Evolutionary conservation across 768 basidiomycete species (phyloP).

Genomic region (Mycena maculata): DNA sequence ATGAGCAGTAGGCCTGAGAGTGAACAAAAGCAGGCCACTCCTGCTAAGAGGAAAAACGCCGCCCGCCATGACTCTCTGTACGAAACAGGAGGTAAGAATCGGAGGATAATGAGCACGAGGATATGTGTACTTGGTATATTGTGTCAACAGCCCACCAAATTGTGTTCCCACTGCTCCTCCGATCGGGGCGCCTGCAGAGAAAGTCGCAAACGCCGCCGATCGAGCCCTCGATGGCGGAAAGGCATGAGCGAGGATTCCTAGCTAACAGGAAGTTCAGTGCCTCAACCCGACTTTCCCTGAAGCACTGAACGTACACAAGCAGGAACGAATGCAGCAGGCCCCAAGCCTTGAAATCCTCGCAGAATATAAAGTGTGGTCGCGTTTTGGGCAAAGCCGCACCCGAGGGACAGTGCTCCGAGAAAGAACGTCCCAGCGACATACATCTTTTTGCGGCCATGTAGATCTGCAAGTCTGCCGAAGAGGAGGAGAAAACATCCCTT

Average conservation of each 20-base stretch:
- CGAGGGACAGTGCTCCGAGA: constrained; percentile 69
- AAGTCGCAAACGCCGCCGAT: constrained; percentile 48
- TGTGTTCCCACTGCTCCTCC: constrained; percentile 68
- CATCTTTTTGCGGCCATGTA: constrained; percentile 77
- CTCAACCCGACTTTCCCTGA: constrained; percentile 4
- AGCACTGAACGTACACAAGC: constrained; percentile 64
- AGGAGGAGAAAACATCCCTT: constrained; percentile 84
- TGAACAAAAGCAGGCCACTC: constrained; percentile 56
- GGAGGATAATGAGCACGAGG: no score
- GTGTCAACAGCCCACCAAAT: constrained; percentile 69
- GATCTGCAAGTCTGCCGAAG: constrained; percentile 82
- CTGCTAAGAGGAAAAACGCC: constrained; percentile 67
- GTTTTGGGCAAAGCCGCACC: constrained; percentile 71
- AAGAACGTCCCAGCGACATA: constrained; percentile 72
- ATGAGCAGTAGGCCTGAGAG: constrained; percentile 59
- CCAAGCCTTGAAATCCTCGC: constrained; percentile 87
- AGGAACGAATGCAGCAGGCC: constrained; percentile 76
- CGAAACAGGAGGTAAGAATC: no score
- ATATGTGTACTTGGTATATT: constrained; percentile 43
- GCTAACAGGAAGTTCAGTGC: constrained; percentile 45
- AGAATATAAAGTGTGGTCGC: constrained; percentile 73
- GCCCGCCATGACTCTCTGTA: constrained; percentile 75
- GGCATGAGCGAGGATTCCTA: constrained; percentile 84
- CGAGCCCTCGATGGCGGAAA: constrained; percentile 77
- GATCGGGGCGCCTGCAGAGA: constrained; percentile 70